These are phyloP conservation scores for Solanum aculeatissimum DNA, from an alignment of 305 asterid species.

Conservation along the genomic window DNA sequence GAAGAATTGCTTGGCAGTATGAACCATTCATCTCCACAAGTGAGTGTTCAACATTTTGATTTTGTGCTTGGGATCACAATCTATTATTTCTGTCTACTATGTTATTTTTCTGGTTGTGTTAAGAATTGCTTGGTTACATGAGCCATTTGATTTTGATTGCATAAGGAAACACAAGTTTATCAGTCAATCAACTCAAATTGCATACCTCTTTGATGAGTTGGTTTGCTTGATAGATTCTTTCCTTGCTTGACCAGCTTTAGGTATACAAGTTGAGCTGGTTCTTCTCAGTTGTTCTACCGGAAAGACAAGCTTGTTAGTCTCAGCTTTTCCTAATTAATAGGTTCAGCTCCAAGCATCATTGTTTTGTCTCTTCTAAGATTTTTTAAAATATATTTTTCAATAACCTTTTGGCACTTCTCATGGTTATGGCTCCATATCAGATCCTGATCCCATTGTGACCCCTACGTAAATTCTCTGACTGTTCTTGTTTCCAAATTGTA, in stretches of 20 bases:
- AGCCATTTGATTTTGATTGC: not conserved
- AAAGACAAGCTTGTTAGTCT: not conserved
- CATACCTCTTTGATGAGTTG: not conserved
- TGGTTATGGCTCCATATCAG: not conserved
- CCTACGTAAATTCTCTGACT: not conserved
- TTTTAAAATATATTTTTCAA: not conserved
- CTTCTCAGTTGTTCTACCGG: not conserved
- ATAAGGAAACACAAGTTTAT: not conserved
- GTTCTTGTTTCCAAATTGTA: not conserved
- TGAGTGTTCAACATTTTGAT: slow-evolving; percentile 27
- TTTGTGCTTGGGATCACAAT: not conserved
- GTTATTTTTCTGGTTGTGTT: not conserved
- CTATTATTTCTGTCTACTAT: not conserved
- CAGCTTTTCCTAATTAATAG: not conserved
- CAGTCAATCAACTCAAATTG: not conserved
- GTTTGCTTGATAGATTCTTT: not conserved
- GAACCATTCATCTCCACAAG: slow-evolving; percentile 96
- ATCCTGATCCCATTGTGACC: not conserved
- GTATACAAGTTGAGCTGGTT: not conserved
- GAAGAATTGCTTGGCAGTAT: slow-evolving; percentile 80
- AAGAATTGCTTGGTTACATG: not conserved
- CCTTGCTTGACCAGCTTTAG: not conserved
- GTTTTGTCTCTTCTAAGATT: not conserved
- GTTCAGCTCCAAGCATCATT: not conserved
- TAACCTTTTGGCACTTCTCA: not conserved